Evolutionary conservation across 2,329 filamentous ascomycete genomes (phyloP).

Genomic region (Didymella pinodella): DNA sequence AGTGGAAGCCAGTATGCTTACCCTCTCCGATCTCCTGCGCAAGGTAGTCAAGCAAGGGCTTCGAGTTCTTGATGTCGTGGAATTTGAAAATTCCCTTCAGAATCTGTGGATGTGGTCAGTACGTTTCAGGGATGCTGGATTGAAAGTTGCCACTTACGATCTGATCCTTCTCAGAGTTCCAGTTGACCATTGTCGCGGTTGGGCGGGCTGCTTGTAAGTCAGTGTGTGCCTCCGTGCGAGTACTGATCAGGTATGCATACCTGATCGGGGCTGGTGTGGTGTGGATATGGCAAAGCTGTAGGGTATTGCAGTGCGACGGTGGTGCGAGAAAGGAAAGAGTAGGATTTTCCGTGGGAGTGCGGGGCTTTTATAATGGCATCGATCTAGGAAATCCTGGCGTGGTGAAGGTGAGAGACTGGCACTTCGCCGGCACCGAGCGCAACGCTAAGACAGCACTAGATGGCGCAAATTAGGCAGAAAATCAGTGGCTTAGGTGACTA

Average conservation of each 20-base stretch:
- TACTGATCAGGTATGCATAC: not conserved
- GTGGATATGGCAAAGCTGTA: not conserved
- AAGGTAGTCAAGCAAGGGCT: not conserved
- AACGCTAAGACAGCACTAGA: not conserved
- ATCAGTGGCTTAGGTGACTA: not conserved
- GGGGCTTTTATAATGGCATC: not conserved
- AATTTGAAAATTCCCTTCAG: slow-evolving; percentile 15
- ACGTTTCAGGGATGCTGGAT: no score
- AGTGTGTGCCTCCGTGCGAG: not conserved
- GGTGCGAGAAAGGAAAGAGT: not conserved
- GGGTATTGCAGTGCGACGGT: not conserved
- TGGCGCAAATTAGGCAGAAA: not conserved
- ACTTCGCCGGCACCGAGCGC: not conserved
- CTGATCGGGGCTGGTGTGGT: not conserved
- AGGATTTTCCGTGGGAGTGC: not conserved
- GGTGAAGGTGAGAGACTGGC: slow-evolving; percentile 20
- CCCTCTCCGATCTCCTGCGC: slow-evolving; percentile 5
- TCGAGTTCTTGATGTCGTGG: slow-evolving; percentile 10
- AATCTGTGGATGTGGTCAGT: slow-evolving; percentile 5
- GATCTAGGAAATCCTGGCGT: not conserved
- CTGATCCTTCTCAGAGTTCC: not conserved
- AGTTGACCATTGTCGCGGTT: slow-evolving; percentile 11
- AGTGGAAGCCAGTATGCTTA: not conserved
- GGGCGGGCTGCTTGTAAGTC: not conserved
- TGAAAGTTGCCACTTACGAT: not conserved